Conservation (phyloP, 2,329 filamentous ascomycete genomes). For the Penicillium frequentans region DNA sequence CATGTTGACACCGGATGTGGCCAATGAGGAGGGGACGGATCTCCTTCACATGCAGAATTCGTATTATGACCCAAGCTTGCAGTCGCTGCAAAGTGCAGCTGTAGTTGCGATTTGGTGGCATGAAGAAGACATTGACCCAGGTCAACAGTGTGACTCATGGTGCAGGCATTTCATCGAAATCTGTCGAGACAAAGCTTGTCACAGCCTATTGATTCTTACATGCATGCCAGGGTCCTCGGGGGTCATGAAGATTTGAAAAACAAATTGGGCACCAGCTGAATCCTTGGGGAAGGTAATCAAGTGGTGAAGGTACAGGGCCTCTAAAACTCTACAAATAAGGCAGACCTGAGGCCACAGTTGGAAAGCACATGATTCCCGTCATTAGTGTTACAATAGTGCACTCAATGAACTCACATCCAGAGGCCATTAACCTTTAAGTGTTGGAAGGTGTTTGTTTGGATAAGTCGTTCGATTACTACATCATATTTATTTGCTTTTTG, state of each 20-base stretch:
- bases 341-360: not conserved
- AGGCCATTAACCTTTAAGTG: too few relatives aligned
- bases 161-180: not conserved
- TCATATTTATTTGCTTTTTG: too few relatives aligned
- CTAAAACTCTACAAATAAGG: not conserved
- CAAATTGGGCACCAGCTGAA: not conserved
- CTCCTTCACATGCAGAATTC: not conserved
- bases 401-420: too few relatives aligned
- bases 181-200: not conserved
- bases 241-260: too few relatives aligned
- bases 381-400: too few relatives aligned
- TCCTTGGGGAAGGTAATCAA: not conserved
- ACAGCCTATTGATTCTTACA: not conserved
- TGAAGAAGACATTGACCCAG: constrained; percentile 19
- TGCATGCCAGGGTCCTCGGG: not conserved
- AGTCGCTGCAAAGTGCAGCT: constrained; percentile 23
- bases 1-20: constrained; percentile 21
- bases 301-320: not conserved
- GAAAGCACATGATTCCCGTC: not conserved
- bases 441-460: too few relatives aligned
- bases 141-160: constrained; percentile 25
- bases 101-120: constrained; percentile 12
- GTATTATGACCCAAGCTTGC: not conserved
- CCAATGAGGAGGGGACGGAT: not conserved
- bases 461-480: too few relatives aligned